Conservation (phyloP, 495 filamentous ascomycete genomes). For the Aspergillus heteromorphus region DNA sequence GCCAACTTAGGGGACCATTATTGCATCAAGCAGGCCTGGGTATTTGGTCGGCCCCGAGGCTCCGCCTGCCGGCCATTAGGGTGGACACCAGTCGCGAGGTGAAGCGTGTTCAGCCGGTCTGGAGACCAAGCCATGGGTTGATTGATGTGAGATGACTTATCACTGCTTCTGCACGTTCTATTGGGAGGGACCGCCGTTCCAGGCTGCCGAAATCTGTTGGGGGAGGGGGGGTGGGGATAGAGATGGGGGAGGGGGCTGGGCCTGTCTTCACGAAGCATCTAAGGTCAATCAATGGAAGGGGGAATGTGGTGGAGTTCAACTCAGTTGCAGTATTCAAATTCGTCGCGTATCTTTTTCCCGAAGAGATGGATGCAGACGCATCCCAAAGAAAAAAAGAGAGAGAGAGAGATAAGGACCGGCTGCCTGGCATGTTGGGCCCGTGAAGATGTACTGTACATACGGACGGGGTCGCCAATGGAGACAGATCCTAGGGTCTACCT, state of each 20-base stretch:
- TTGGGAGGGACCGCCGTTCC: background rate
- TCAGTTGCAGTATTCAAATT: too few species aligned
- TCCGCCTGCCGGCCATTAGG: background rate
- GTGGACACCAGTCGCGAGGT: background rate
- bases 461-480: background rate
- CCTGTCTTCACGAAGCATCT: background rate
- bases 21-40: conserved; percentile 13
- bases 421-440: background rate
- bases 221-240: background rate
- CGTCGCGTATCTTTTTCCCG: background rate
- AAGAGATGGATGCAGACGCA: background rate
- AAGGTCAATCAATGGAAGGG: background rate
- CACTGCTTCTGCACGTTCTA: background rate
- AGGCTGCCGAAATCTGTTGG: background rate
- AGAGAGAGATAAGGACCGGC: background rate
- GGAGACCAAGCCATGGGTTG: background rate
- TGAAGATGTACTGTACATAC: background rate
- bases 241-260: too few species aligned
- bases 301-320: background rate
- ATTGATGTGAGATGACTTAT: background rate
- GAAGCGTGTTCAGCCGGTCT: background rate
- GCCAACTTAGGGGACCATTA: conserved; percentile 7
- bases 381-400: too few species aligned
- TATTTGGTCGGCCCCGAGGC: conserved; percentile 5
- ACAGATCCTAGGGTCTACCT: background rate